These are phyloP conservation scores for Phytophthora pisi DNA, from an alignment of 352 stramenopile species.

Conservation along the genomic window DNA sequence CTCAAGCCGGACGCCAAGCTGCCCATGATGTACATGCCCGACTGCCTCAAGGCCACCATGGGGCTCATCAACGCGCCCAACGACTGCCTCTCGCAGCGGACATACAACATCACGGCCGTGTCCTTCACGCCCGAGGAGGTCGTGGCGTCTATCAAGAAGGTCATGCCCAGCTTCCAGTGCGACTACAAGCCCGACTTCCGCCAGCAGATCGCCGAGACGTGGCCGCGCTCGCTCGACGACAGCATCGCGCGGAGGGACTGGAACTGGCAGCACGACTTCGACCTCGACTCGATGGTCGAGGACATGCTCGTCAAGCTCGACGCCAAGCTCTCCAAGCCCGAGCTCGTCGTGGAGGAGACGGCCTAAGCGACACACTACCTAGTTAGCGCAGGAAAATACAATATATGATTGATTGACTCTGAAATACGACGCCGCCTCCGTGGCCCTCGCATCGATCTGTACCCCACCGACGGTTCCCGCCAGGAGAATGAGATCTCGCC, in stretches of 20 bases:
- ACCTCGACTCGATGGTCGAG: conserved; percentile 88
- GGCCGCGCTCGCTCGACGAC: conserved; percentile 89
- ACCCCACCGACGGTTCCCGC: conserved; percentile 17
- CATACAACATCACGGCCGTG: conserved; percentile 92
- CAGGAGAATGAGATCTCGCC: conserved; percentile 13
- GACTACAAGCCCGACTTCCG: conserved; percentile 90
- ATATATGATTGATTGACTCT: conserved; percentile 30
- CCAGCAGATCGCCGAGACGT: conserved; percentile 92
- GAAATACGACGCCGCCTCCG: conserved; percentile 7
- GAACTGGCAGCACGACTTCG: conserved; percentile 90
- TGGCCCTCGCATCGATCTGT: conserved; percentile 5
- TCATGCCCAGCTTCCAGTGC: conserved; percentile 89
- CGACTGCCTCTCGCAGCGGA: conserved; percentile 77
- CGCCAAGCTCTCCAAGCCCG: conserved; percentile 59
- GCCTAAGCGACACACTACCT: conserved; percentile 16
- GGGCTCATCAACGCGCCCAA: conserved; percentile 78
- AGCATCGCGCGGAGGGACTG: conserved; percentile 83
- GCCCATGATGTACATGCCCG: conserved; percentile 96
- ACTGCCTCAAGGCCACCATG: conserved; percentile 89
- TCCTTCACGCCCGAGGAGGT: conserved; percentile 91
- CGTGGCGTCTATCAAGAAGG: conserved; percentile 82
- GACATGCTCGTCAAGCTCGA: conserved; percentile 91
- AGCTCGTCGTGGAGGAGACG: conserved; percentile 23
- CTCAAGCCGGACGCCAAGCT: conserved; percentile 76
- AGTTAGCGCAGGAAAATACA: conserved; percentile 9